These are phyloP conservation scores for Chloromonas sp. DNA, from an alignment of 163 green algal species.

Conservation along the genomic window DNA sequence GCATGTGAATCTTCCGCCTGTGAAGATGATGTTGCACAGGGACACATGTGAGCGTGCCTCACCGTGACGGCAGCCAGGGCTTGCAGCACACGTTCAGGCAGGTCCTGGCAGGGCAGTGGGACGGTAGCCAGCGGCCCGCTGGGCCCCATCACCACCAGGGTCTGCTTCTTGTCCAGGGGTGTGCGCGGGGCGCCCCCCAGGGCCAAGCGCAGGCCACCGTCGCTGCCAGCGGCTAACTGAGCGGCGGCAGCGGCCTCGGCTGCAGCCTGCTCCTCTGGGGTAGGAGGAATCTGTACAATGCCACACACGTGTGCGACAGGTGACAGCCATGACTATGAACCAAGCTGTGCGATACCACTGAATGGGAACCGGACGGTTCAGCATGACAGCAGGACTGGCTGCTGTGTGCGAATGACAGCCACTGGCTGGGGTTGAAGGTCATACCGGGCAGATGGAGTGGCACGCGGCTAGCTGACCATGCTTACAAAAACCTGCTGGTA, in stretches of 20 bases:
- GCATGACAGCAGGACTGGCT: too few relatives aligned
- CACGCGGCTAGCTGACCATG: too few relatives aligned
- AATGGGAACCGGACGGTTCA: too few relatives aligned
- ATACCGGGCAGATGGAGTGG: too few relatives aligned
- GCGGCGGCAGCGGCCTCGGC: neutral
- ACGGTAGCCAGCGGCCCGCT: constrained; percentile 25
- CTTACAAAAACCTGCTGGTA: too few relatives aligned
- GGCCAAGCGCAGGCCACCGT: constrained; percentile 35
- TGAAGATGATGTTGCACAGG: too few relatives aligned
- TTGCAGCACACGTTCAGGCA: constrained; percentile 76
- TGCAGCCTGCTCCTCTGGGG: neutral
- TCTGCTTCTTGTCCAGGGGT: constrained; percentile 49
- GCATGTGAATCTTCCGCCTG: too few relatives aligned
- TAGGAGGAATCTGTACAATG: neutral
- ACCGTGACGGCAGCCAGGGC: constrained; percentile 53
- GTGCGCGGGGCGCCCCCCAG: constrained; percentile 36
- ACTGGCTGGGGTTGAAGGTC: too few relatives aligned
- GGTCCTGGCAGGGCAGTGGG: constrained; percentile 66
- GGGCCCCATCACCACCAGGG: constrained; percentile 59
- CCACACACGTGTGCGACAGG: neutral
- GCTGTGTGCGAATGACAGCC: too few relatives aligned
- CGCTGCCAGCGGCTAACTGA: neutral
- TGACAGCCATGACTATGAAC: neutral
- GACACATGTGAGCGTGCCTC: neutral
- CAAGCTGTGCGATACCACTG: too few relatives aligned